Evolutionary conservation across 2,329 filamentous ascomycete genomes (phyloP).

Genomic region (Pyrenophora teres): DNA sequence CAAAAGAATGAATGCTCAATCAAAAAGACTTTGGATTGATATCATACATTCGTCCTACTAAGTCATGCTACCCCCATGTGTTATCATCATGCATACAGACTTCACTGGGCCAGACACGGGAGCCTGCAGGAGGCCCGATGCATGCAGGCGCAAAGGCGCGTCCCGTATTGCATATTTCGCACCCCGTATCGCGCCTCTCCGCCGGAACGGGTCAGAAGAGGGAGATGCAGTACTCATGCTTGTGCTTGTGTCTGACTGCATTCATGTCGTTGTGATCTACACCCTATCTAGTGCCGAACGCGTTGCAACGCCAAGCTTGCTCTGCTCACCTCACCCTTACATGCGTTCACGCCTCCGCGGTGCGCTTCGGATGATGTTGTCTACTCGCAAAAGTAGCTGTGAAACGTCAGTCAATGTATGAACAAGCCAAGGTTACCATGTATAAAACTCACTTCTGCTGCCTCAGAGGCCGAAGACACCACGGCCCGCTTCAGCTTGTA

Average conservation of each 20-base stretch:
- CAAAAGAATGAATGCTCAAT: too few species aligned
- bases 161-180: slow-evolving; percentile 3
- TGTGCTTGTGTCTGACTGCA: slow-evolving; percentile 23
- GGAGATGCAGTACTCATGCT: background rate
- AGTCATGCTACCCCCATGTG: background rate
- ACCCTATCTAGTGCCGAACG: slow-evolving; percentile 31
- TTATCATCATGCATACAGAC: background rate
- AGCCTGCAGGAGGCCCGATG: slow-evolving; percentile 1
- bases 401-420: slow-evolving; percentile 35
- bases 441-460: slow-evolving; percentile 76
- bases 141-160: slow-evolving; percentile 3
- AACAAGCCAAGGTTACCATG: background rate
- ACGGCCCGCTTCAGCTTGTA: slow-evolving; percentile 99
- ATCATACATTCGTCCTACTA: too few species aligned
- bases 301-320: slow-evolving; percentile 22
- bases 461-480: slow-evolving; percentile 93
- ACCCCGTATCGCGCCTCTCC: background rate
- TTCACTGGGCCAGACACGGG: background rate
- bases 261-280: slow-evolving; percentile 36
- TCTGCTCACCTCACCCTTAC: slow-evolving; percentile 49
- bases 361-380: slow-evolving; percentile 96
- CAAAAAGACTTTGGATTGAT: background rate
- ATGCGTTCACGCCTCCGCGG: slow-evolving; percentile 80
- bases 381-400: slow-evolving; percentile 86
- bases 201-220: background rate